Evolutionary conservation across 2,329 filamentous ascomycete genomes (phyloP).

Genomic region (Talaromyces pinophilus): DNA sequence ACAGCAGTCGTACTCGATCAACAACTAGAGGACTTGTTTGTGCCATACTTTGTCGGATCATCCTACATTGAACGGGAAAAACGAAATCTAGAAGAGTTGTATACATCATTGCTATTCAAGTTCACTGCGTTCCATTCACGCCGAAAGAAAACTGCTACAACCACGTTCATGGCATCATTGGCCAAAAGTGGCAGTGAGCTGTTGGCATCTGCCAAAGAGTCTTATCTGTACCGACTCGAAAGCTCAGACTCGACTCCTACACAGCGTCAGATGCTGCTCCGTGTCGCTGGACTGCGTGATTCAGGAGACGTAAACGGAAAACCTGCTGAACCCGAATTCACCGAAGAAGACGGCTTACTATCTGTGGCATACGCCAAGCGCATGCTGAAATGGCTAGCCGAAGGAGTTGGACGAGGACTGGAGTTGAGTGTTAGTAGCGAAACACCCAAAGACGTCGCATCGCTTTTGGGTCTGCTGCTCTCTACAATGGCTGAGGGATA

Average conservation of each 20-base stretch:
- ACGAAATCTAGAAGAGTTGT: slow-evolving; percentile 72
- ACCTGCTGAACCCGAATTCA: slow-evolving; percentile 85
- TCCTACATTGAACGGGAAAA: slow-evolving; percentile 68
- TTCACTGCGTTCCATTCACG: slow-evolving; percentile 86
- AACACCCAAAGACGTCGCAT: slow-evolving; percentile 89
- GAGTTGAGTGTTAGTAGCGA: slow-evolving; percentile 87
- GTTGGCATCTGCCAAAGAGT: slow-evolving; percentile 82
- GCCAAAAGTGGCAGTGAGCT: slow-evolving; percentile 88
- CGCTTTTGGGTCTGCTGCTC: slow-evolving; percentile 79
- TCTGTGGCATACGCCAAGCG: slow-evolving; percentile 88
- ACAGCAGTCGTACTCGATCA: slow-evolving; percentile 72
- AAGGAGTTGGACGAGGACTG: slow-evolving; percentile 85
- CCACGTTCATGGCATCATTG: slow-evolving; percentile 85
- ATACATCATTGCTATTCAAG: slow-evolving; percentile 91
- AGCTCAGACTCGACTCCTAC: slow-evolving; percentile 84
- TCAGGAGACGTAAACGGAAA: slow-evolving; percentile 60
- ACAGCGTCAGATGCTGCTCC: slow-evolving; percentile 86
- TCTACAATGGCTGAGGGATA: slow-evolving; percentile 85
- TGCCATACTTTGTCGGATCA: slow-evolving; percentile 65
- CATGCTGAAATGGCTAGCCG: slow-evolving; percentile 96
- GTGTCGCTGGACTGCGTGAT: slow-evolving; percentile 79
- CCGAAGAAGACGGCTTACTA: slow-evolving; percentile 82
- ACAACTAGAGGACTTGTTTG: slow-evolving; percentile 66
- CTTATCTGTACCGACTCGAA: slow-evolving; percentile 84
- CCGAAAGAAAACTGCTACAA: slow-evolving; percentile 79